phyloP scores from a whole-genome alignment of 2,329 filamentous ascomycete genomes.

The Xylaria sp. region DNA sequence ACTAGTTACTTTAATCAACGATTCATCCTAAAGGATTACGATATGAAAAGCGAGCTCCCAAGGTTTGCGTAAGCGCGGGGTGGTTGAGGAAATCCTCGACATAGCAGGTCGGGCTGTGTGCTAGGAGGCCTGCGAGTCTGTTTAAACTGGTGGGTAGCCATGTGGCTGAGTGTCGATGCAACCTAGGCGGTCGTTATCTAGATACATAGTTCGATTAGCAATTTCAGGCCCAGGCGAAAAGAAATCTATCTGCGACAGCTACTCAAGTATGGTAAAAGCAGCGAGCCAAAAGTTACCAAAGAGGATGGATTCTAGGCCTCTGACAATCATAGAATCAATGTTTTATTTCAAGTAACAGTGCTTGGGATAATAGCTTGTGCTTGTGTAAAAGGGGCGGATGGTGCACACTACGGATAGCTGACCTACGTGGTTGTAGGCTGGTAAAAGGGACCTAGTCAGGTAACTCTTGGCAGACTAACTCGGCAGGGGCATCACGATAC shows the following conservation, averaged over 20 bases:
- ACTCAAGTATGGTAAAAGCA: not conserved
- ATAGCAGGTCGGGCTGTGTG: too few relatives aligned
- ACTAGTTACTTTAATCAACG: not conserved
- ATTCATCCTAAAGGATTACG: not conserved
- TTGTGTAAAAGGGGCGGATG: too few relatives aligned
- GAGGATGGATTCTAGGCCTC: not conserved
- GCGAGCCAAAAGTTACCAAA: not conserved
- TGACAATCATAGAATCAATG: not conserved
- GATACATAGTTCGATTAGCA: not conserved
- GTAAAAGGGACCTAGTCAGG: too few relatives aligned
- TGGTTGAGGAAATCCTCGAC: not conserved
- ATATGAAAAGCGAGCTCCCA: not conserved
- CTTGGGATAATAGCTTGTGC: not conserved
- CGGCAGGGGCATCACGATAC: too few relatives aligned
- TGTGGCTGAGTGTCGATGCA: slow-evolving; percentile 1
- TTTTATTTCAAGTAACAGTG: slow-evolving; percentile 5
- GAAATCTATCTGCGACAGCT: not conserved
- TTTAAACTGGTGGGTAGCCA: not conserved
- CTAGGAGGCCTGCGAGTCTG: not conserved
- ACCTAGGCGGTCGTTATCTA: not conserved
- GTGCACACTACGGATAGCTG: too few relatives aligned
- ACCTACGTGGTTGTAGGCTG: too few relatives aligned
- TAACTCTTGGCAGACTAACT: too few relatives aligned
- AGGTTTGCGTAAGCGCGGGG: not conserved
- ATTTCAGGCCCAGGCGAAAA: not conserved